Conservation (phyloP, 805 yeast species). For the Metschnikowia henanensis region DNA sequence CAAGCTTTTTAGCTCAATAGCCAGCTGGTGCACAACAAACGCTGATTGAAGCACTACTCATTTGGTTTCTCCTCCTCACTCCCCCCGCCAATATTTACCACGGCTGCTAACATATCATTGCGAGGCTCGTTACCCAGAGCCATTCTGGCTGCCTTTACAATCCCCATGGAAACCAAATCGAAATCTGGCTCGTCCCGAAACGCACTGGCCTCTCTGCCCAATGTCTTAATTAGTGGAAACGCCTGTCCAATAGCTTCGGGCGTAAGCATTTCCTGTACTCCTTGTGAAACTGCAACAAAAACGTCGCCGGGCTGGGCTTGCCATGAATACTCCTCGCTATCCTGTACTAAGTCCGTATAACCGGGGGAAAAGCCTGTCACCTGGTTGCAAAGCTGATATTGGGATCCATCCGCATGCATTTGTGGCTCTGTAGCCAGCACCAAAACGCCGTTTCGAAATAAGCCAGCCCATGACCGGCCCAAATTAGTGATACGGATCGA, state of each 20-base stretch:
- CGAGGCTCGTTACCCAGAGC: not conserved
- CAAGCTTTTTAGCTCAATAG: no score
- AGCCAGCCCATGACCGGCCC: constrained; percentile 4
- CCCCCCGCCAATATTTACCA: not conserved
- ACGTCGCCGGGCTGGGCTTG: not conserved
- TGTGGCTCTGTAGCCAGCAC: not conserved
- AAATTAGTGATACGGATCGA: not conserved
- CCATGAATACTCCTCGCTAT: not conserved
- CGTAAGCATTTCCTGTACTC: not conserved
- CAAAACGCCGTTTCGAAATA: not conserved
- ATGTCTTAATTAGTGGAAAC: not conserved
- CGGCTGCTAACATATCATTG: not conserved
- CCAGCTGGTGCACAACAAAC: no score
- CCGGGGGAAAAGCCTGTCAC: not conserved
- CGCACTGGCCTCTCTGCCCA: not conserved
- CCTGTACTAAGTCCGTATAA: not conserved
- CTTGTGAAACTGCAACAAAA: not conserved
- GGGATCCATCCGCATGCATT: not conserved
- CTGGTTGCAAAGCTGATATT: not conserved
- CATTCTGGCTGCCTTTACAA: not conserved
- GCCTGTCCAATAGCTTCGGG: not conserved
- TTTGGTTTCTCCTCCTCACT: no score
- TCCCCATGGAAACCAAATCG: not conserved
- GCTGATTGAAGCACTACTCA: no score
- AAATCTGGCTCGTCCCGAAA: not conserved